phyloP scores from a whole-genome alignment of 305 asterid species.

The Solanum hybrid region DNA sequence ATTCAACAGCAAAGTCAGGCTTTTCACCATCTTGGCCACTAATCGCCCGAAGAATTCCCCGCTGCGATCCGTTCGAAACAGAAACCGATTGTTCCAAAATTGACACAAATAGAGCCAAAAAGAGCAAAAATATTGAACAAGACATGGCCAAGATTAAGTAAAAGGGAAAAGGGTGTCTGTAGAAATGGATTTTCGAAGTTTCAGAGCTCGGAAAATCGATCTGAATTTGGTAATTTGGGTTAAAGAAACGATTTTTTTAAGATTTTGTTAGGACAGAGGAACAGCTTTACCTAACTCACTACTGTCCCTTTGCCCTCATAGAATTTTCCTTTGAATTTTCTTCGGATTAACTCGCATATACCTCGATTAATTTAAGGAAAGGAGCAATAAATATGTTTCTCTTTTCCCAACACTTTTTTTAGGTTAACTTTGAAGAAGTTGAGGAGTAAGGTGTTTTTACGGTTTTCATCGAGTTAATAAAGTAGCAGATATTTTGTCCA shows the following conservation, averaged over 20 bases:
- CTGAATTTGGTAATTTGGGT: neutral
- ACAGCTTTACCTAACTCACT: neutral
- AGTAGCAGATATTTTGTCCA: no score
- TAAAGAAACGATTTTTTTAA: neutral
- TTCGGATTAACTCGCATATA: neutral
- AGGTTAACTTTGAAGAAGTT: neutral
- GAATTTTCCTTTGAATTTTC: neutral
- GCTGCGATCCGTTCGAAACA: conserved; percentile 33
- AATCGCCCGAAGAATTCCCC: conserved; percentile 42
- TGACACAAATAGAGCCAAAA: neutral
- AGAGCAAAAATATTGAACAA: neutral
- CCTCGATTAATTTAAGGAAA: no score
- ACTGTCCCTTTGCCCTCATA: neutral
- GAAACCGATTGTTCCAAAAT: neutral
- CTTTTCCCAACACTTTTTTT: neutral
- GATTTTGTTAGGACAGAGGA: neutral
- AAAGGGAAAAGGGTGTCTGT: neutral
- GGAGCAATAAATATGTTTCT: neutral
- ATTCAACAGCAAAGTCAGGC: conserved; percentile 54
- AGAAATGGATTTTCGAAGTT: neutral
- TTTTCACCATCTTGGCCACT: conserved; percentile 1
- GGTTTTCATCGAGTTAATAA: neutral
- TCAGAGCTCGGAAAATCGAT: neutral
- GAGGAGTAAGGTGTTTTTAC: neutral
- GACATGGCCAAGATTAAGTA: neutral